Evolutionary conservation across 148 eudicot genomes (phyloP).

Genomic region (Simmondsia chinensis): DNA sequence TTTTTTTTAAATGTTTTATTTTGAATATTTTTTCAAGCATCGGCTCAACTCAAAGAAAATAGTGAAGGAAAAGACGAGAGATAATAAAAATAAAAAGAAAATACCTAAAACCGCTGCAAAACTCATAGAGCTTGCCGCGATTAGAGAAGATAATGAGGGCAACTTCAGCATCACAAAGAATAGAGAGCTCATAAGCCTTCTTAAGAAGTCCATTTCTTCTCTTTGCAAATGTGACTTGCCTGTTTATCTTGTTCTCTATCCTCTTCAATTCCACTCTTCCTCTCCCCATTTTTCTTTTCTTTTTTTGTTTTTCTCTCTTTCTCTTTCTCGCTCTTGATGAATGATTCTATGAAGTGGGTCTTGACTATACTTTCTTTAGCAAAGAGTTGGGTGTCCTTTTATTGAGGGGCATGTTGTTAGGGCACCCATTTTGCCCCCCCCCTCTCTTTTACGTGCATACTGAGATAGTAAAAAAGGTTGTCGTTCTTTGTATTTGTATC

Average conservation of each 20-base stretch:
- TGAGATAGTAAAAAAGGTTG: no score
- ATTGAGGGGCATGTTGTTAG: no score
- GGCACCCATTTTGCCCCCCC: no score
- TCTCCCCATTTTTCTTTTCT: constrained; percentile 31
- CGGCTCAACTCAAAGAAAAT: no score
- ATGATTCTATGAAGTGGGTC: no score
- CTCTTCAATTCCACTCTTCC: constrained; percentile 49
- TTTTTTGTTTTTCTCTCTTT: not conserved
- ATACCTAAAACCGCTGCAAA: constrained; percentile 35
- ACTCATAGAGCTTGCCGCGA: constrained; percentile 42
- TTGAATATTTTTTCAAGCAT: no score
- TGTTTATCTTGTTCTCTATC: constrained; percentile 47
- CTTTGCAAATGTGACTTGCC: constrained; percentile 53
- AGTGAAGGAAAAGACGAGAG: not conserved
- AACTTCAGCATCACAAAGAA: constrained; percentile 50
- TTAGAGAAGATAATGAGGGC: constrained; percentile 49
- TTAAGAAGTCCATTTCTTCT: constrained; percentile 50
- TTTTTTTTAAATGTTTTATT: no score
- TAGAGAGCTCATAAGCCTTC: constrained; percentile 50
- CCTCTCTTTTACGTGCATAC: no score
- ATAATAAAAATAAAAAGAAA: not conserved
- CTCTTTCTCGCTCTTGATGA: constrained; percentile 1
- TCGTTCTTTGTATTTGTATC: no score
- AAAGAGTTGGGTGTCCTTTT: no score
- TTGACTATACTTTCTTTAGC: no score